Evolutionary conservation across 2,329 filamentous ascomycete species (phyloP).

Genomic region (Beauveria brongniartii): DNA sequence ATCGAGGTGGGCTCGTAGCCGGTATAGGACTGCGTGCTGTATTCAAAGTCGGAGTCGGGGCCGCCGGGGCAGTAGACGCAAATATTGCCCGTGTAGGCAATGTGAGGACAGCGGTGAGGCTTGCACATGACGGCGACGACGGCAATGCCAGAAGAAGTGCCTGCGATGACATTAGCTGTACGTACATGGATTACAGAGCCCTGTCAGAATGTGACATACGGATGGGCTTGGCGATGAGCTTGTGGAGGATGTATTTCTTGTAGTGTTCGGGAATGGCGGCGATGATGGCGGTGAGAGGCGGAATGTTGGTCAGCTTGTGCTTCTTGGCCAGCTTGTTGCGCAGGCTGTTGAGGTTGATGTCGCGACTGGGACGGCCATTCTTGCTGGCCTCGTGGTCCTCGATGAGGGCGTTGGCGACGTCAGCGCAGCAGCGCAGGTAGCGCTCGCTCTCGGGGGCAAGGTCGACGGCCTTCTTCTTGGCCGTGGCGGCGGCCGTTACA

Average conservation of each 20-base stretch:
- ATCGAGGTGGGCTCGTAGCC: constrained; percentile 98
- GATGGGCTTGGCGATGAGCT: constrained; percentile 94
- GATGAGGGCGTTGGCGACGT: constrained; percentile 88
- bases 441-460: constrained; percentile 89
- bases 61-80: constrained; percentile 98
- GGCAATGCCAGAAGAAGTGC: constrained; percentile 92
- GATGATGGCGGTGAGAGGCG: constrained; percentile 92
- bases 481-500: constrained; percentile 52
- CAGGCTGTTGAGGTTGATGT: constrained; percentile 87
- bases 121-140: constrained; percentile 99
- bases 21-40: constrained; percentile 97
- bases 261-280: constrained; percentile 98
- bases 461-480: constrained; percentile 64
- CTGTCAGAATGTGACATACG: constrained; percentile 35
- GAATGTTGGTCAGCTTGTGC: constrained; percentile 79
- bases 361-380: constrained; percentile 66
- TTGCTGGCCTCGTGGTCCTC: constrained; percentile 83
- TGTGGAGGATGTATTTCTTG: constrained; percentile 97
- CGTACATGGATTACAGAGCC: not conserved
- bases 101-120: constrained; percentile 93
- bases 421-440: constrained; percentile 87
- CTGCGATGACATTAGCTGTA: constrained; percentile 30
- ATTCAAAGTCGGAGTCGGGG: constrained; percentile 97
- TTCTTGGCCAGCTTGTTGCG: constrained; percentile 87
- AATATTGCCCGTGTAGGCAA: constrained; percentile 97